A percentile compares a stretch with the other conserved stretches of the same genome.
phyloP scores from a whole-genome alignment of 2,329 filamentous ascomycete genomes.

The Calonectria pauciramosa region DNA sequence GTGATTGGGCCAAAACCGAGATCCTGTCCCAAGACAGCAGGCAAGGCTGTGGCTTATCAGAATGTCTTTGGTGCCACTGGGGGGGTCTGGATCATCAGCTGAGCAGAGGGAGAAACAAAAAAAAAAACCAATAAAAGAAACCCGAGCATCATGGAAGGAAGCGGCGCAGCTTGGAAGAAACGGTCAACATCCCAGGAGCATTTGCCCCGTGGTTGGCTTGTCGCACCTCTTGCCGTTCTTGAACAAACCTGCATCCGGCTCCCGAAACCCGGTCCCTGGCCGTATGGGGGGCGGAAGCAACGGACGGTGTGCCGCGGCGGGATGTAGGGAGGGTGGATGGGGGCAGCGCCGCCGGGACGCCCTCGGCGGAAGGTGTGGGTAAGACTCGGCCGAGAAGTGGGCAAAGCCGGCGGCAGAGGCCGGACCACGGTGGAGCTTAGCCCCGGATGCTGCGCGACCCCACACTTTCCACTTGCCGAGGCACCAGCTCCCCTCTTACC shows the following conservation, averaged over 20 bases:
- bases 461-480: constrained; percentile 40
- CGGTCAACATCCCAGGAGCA: not conserved
- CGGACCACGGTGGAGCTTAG: constrained; percentile 8
- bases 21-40: not conserved
- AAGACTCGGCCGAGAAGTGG: constrained; percentile 40
- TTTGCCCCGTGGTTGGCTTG: not conserved
- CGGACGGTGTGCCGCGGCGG: not conserved
- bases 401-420: not conserved
- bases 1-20: constrained; percentile 7
- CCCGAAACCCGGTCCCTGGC: constrained; percentile 10
- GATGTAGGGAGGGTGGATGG: not conserved
- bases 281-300: not conserved
- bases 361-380: constrained; percentile 11
- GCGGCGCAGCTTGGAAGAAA: not conserved
- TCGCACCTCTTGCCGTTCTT: not conserved
- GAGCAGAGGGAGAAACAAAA: not conserved
- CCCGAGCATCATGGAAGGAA: not conserved
- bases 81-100: not conserved
- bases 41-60: not conserved
- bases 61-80: not conserved
- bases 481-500: constrained; percentile 4
- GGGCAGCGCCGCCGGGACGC: not conserved
- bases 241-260: not conserved
- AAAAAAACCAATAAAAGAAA: not conserved
- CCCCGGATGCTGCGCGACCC: constrained; percentile 25